phyloP scores from a whole-genome alignment of 1,284 basidiomycete genomes.

The Cutaneotrichosporon cavernicola region DNA sequence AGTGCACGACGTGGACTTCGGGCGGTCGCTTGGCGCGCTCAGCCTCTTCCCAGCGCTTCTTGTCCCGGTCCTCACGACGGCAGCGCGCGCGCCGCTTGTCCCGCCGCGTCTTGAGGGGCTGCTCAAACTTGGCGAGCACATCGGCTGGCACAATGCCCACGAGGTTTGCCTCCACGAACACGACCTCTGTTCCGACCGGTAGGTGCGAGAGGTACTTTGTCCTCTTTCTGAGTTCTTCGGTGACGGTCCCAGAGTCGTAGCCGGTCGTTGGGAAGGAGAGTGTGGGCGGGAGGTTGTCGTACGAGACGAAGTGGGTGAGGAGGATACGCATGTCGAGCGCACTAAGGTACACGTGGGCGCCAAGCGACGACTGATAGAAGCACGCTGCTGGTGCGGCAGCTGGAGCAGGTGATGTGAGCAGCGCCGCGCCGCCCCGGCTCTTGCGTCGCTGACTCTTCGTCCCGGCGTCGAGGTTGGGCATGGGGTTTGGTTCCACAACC shows the following conservation, averaged over 20 bases:
- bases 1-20: slow-evolving; percentile 19
- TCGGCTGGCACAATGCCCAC: slow-evolving; percentile 68
- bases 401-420: slow-evolving; percentile 17
- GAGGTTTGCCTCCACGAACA: slow-evolving; percentile 89
- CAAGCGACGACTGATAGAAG: slow-evolving; percentile 93
- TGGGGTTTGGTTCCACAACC: slow-evolving; percentile 44
- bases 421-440: slow-evolving; percentile 32
- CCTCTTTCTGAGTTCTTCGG: slow-evolving; percentile 86
- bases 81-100: slow-evolving; percentile 73
- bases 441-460: slow-evolving; percentile 31
- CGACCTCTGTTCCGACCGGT: slow-evolving; percentile 86
- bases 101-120: slow-evolving; percentile 70
- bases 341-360: slow-evolving; percentile 87
- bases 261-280: slow-evolving; percentile 78
- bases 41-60: slow-evolving; percentile 71
- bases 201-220: slow-evolving; percentile 95
- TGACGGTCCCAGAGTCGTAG: slow-evolving; percentile 63
- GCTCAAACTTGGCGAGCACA: slow-evolving; percentile 74
- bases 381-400: slow-evolving; percentile 62
- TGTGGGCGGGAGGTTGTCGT: slow-evolving; percentile 77
- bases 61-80: slow-evolving; percentile 77
- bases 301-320: slow-evolving; percentile 76
- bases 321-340: slow-evolving; percentile 94
- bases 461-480: slow-evolving; percentile 27
- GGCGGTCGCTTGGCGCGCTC: slow-evolving; percentile 49